Base-by-base conservation (phyloP, 129 eudicot genomes). In the Kitagawia praeruptora region DNA sequence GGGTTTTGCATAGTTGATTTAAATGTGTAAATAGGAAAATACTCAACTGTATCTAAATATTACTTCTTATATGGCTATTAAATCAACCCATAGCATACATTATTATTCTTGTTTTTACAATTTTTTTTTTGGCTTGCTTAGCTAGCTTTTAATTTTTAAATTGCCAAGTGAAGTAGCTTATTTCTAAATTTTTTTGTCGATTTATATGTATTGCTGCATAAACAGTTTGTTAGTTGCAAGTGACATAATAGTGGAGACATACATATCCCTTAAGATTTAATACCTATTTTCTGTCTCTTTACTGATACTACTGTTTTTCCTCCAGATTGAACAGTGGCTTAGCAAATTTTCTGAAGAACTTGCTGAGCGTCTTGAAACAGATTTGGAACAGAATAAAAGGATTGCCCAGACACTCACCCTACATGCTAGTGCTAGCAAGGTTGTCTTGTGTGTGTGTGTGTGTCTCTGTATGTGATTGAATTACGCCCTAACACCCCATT, bases 331-430 rank as follows among this genome's bases (percentile, higher is more conserved):
- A 77, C 82, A 77, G 70, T 95, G 98, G 98, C 92, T 95, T 63
- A 86, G 86, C 77, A 93, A 92, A 76, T 91, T 95, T 19, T 92
- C 93, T 87, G 97, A 89, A 79, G 98, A 95, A 78, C 92, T 95
- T 75, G 85, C 86, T 67, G 98, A 95, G 67, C 98, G 98, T 41
- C 96, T 95, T 78, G 88, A 85, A 14, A 77, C 85, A 66, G 98
- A 95, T 79, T 81, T 95, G 28, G 94, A 92, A 76, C 88, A 88
- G 78, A 95, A 95, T 80, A 90, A 90, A 84, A 89, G 97, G 53
- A 77, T 95, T 42, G 97, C 98, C 75, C 96, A 88, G 77, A 95
- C 97, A 7, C 94, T 95, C 73, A 90, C 97, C 42, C 84, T 95
- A 19, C 92, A 95, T 82, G 98, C 90, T 37, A 82, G 79, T 72